Conservation (phyloP, 148 eudicot species). For the Cornus kousa region DNA sequence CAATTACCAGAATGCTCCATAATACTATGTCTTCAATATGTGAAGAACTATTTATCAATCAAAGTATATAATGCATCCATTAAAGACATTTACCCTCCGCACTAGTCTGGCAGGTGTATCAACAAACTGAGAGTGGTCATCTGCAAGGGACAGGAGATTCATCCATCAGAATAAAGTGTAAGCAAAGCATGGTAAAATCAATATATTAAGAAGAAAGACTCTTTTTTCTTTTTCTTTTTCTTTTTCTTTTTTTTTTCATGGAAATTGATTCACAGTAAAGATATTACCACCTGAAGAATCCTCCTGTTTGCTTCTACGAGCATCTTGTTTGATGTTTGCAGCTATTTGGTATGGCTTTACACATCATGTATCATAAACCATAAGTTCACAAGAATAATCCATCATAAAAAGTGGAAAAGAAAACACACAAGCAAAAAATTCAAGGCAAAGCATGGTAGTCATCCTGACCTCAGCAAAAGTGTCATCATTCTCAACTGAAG, state of each 20-base stretch:
- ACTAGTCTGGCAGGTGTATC: slow-evolving; percentile 64
- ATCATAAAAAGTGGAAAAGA: neutral
- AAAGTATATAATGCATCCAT: slow-evolving; percentile 7
- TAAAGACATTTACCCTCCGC: slow-evolving; percentile 59
- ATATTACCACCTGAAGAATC: slow-evolving; percentile 39
- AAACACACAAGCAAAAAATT: neutral
- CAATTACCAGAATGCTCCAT: neutral
- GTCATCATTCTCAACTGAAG: slow-evolving; percentile 22
- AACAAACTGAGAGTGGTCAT: slow-evolving; percentile 40
- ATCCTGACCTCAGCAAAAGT: slow-evolving; percentile 38
- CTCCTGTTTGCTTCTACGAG: slow-evolving; percentile 39
- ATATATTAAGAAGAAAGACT: too few relatives aligned
- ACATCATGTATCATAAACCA: slow-evolving; percentile 11
- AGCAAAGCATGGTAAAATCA: too few relatives aligned
- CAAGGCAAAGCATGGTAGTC: neutral
- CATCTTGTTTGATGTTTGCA: slow-evolving; percentile 42
- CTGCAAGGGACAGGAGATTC: slow-evolving; percentile 33
- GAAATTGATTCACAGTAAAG: neutral
- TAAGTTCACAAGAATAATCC: neutral
- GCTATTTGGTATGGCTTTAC: slow-evolving; percentile 38
- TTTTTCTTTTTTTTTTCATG: too few relatives aligned
- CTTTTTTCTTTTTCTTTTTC: too few relatives aligned
- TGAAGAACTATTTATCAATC: slow-evolving; percentile 3
- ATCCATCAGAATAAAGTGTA: neutral
- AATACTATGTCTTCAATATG: neutral